Evolutionary conservation across 2,329 filamentous ascomycete species (phyloP).

Genomic region (Aspergillus pseudotamarii): DNA sequence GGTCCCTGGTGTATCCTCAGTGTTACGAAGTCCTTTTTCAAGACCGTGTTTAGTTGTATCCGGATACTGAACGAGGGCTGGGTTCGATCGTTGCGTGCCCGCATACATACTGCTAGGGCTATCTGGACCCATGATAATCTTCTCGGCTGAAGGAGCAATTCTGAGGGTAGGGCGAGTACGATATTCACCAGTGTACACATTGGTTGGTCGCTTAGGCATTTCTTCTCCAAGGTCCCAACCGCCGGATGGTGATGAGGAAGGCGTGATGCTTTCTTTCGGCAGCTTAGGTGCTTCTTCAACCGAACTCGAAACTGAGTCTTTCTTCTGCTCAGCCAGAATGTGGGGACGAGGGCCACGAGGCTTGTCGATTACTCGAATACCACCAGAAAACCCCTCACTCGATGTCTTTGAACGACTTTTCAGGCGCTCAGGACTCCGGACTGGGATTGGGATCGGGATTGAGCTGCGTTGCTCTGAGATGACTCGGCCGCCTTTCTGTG

Average conservation of each 20-base stretch:
- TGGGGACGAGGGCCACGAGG: constrained; percentile 15
- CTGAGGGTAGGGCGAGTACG: constrained; percentile 27
- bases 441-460: constrained; percentile 16
- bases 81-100: constrained; percentile 5
- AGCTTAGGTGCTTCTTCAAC: neutral
- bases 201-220: constrained; percentile 35
- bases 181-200: constrained; percentile 29
- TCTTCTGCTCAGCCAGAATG: neutral
- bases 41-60: neutral
- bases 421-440: constrained; percentile 13
- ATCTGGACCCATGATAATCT: constrained; percentile 29
- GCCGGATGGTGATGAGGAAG: constrained; percentile 12
- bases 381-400: constrained; percentile 3
- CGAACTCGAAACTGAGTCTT: neutral
- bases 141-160: constrained; percentile 31
- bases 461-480: constrained; percentile 18
- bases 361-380: constrained; percentile 12
- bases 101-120: neutral
- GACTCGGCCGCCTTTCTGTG: constrained; percentile 16
- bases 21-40: neutral
- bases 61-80: constrained; percentile 1
- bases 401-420: neutral
- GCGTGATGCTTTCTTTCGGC: neutral
- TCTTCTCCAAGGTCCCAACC: constrained; percentile 26
- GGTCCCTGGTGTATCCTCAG: neutral